phyloP scores from a whole-genome alignment of 2,329 filamentous ascomycete species.

The Fusarium citri region DNA sequence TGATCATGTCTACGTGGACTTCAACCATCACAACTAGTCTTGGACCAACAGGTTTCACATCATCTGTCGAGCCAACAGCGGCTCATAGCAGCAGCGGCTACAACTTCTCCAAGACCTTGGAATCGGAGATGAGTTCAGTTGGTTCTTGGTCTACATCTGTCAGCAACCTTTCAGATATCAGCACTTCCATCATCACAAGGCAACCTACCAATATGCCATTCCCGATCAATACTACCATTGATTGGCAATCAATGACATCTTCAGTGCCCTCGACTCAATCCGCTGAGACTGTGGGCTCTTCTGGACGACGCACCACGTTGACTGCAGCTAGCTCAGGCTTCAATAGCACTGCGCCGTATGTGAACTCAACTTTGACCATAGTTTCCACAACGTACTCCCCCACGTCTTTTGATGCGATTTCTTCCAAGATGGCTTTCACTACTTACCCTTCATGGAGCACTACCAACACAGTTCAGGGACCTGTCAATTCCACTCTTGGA shows the following conservation, averaged over 20 bases:
- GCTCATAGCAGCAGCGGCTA: slow-evolving; percentile 25
- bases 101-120: slow-evolving; percentile 20
- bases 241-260: slow-evolving; percentile 15
- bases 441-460: slow-evolving; percentile 6
- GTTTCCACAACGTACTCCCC: neutral
- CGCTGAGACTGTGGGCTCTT: neutral
- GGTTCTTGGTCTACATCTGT: slow-evolving; percentile 5
- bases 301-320: neutral
- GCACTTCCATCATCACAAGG: slow-evolving; percentile 21
- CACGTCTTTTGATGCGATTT: slow-evolving; percentile 1
- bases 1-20: slow-evolving; percentile 20
- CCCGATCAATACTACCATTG: slow-evolving; percentile 25
- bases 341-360: slow-evolving; percentile 25
- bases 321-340: slow-evolving; percentile 12
- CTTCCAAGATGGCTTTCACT: slow-evolving; percentile 10
- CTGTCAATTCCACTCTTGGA: slow-evolving; percentile 13
- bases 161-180: slow-evolving; percentile 10
- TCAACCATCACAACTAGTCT: slow-evolving; percentile 33
- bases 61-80: slow-evolving; percentile 12
- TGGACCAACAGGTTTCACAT: slow-evolving; percentile 4
- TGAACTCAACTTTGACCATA: slow-evolving; percentile 32
- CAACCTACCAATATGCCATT: slow-evolving; percentile 27
- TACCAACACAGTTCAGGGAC: slow-evolving; percentile 11
- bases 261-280: neutral
- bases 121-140: neutral